Percentiles rank a stretch among this genome's conserved stretches.
Conservation (phyloP, 2,329 filamentous ascomycete genomes). For the Calonectria honghensis region DNA sequence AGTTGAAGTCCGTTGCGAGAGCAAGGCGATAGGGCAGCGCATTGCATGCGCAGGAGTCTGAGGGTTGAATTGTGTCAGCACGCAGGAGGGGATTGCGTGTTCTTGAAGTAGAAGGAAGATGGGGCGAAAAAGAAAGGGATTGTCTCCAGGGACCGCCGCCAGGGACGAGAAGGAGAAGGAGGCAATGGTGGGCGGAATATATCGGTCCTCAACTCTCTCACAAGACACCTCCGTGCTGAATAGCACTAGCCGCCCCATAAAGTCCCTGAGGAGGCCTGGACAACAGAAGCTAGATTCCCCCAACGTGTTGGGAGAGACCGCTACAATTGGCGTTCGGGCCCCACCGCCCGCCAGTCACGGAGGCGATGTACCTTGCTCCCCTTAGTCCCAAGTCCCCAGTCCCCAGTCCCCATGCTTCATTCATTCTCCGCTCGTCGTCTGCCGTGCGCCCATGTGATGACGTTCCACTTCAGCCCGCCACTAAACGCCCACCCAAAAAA, state of each 20-base stretch:
- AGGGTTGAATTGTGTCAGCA: neutral
- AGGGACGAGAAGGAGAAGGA: conserved; percentile 7
- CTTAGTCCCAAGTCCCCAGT: neutral
- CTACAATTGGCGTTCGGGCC: conserved; percentile 53
- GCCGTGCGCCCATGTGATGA: conserved; percentile 41
- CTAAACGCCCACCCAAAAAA: conserved; percentile 31
- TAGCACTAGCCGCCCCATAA: conserved; percentile 25
- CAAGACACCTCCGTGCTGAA: conserved; percentile 13
- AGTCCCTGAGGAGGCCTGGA: conserved; percentile 39
- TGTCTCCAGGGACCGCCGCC: neutral
- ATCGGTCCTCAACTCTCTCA: conserved; percentile 46
- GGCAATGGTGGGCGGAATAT: conserved; percentile 49
- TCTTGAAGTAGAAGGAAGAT: neutral
- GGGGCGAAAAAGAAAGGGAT: neutral
- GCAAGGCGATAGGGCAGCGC: conserved; percentile 38
- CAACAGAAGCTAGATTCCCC: conserved; percentile 44
- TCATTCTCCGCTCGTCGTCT: conserved; percentile 28
- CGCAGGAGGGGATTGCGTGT: neutral
- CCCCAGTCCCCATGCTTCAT: neutral
- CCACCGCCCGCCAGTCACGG: conserved; percentile 24
- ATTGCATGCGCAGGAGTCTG: conserved; percentile 42
- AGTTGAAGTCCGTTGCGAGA: conserved; percentile 47
- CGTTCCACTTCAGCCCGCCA: conserved; percentile 31
- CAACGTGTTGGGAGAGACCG: conserved; percentile 54
- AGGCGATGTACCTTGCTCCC: conserved; percentile 16